phyloP scores from a whole-genome alignment of 1,284 basidiomycete genomes.

The Butyriboletus appendiculatus region DNA sequence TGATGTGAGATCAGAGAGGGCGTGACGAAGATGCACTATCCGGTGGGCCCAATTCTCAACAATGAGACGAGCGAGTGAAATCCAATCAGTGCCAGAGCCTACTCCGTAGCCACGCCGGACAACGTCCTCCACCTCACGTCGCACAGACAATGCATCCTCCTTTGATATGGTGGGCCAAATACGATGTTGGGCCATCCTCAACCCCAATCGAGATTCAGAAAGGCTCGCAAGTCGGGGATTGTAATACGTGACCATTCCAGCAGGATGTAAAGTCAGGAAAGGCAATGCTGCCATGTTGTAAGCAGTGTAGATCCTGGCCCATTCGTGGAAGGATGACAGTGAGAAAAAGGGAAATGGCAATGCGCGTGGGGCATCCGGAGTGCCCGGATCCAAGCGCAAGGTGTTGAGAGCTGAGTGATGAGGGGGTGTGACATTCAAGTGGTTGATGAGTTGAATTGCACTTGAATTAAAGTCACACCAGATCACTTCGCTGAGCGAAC shows the following conservation, averaged over 20 bases:
- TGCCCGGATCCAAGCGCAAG: background rate
- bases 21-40: background rate
- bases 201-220: background rate
- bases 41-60: conserved; percentile 6
- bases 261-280: conserved; percentile 5
- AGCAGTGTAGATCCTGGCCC: background rate
- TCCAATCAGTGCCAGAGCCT: conserved; percentile 3
- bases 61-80: conserved; percentile 5
- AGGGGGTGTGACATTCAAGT: conserved; percentile 5
- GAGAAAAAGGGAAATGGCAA: conserved; percentile 8
- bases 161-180: conserved; percentile 5
- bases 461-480: conserved; percentile 7
- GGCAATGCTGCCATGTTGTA: conserved; percentile 2
- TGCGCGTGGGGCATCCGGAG: background rate
- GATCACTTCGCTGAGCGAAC: background rate
- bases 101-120: conserved; percentile 2
- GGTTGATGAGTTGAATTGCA: conserved; percentile 2
- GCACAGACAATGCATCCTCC: conserved; percentile 6
- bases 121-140: conserved; percentile 1
- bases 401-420: background rate
- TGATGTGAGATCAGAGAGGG: background rate
- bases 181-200: conserved; percentile 6
- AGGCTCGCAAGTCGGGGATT: conserved; percentile 3
- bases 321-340: conserved; percentile 5
- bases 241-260: conserved; percentile 7